Base-by-base conservation (phyloP, 768 basidiomycete species). In the Boletus subparvulus region DNA sequence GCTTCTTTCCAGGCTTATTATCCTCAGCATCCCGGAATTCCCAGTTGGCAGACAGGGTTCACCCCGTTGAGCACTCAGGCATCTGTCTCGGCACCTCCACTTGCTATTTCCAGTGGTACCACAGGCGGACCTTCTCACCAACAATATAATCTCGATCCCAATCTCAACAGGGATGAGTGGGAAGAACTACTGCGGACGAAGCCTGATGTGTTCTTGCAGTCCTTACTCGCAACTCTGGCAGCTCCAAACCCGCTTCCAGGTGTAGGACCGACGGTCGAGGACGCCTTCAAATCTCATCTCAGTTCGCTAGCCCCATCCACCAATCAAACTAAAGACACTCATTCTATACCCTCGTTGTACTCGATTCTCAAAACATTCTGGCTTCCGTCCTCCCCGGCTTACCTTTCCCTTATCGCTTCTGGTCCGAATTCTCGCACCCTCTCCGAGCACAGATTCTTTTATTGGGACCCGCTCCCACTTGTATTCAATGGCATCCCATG, bases 401-500 rank as follows among this genome's bases (percentile, higher is more conserved):
- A 90, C 65, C 88, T 90, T 61, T 83, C 85, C 0, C 77, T 90
- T 39, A 90, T 89, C 11, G 87, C 87, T 26, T 89, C 88, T 2
- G 70, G 70, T n/a, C 80, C 87, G 1, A 83, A 84, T 11, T 77
- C 85, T 12, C 84, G 88, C 39, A 87, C 83, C 0, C 84, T 86
- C 3, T 85, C 86, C 7, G 84, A 89, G 52, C 86, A 91, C 60
- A 83, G 82, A 4, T 92, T 92, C 72, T 74, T 92, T n/a, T 92
- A 89, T 62, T 92, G 90, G 90, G 90, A 92, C 58, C 90, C 90
- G 0, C 84, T 86, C 47, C 87, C 90, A 1, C 82, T 92, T 46
- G 83, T 90, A 10, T 89, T 92, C 75, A 89, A 91, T 57, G 90
- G 90, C 4, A 87, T 92, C 43, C 77, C 83, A 2, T 92, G 90